Base-by-base conservation (phyloP, 225 moss, liverwort and hornwort genomes). In the Physcomitrium patens region DNA sequence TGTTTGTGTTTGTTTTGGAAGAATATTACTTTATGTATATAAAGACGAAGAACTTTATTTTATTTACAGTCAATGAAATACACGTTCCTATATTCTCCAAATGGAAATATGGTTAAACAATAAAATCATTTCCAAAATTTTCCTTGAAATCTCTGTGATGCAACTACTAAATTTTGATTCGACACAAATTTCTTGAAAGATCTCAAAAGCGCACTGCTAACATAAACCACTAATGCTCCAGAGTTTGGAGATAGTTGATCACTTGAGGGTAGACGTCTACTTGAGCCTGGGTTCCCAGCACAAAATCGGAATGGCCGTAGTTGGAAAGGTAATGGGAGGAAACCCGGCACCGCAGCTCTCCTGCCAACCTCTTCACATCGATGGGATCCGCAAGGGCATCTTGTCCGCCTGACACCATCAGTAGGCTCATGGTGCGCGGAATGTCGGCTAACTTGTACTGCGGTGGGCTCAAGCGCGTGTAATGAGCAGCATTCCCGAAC, bases 251-350 rank as follows among this genome's bases (percentile, higher is more conserved):
- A 22, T 78, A 81, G 22, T 74, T 64, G 27, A 84, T 68, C 10
- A 84, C 10, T 17, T 83, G 75, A n/a, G 18, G 17, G 56, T 83
- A 80, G n/a, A 86, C 64, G 7, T 83, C 83, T 12, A 75, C 67
- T 20, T 81, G 49, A 17, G 86, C 86, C 3, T 17, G n/a, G 9
- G 77, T 80, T 44, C 78, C 79, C 14, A 76, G 45, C 15, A 78
- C 75, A 12, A 83, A 83, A 28, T 83, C 78, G 1, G 72, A 51
- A 24, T 86, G 83, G 56, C 79, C 83, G 56, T 83, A 86, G 53
- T 11, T n/a, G n/a, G 83, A 49, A 16, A 83, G 72, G 19, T 72
- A 0, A 5, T 81, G 59, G 12, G 78, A 65, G 12, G 54, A 37
- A 48, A 86, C 76, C 0, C 3, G 31, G 75, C 66, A 71, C 14